Evolutionary conservation across 306 rosid species (phyloP), one percentile per base, ranked within the genome.

Genomic region (Canavalia ensiformis): DNA sequence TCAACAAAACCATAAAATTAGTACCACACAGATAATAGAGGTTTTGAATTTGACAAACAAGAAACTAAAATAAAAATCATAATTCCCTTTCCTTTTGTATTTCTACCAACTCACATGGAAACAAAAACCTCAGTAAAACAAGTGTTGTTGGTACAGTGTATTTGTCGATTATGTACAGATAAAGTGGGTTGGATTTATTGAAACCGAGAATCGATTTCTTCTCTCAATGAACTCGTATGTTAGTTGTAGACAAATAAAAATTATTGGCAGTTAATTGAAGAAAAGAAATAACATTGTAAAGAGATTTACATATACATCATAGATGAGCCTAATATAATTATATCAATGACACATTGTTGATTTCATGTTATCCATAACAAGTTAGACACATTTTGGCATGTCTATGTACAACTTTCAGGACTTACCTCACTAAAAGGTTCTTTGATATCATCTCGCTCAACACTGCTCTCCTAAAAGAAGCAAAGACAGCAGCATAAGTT

Each of bases 391-490:
- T 62, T 45, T 30, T 35, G 84, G 50, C 84, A 67, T 35, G 70
- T 66, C 29, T 39, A 39, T 25, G 65, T 55, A 76, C 45, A 75
- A 51, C 52, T 74, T 81, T 39, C 41, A 49, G 29, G 39, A 70
- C 81, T 81, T 70, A 95, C 99, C 97, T 95, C 99, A 39, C 92
- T 93, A 78, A 95, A 95, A 77, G 99, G 99, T 58, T 95, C 99
- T 89, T 90, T 95, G 71, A 93, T 70, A 85, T 95, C 97, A 76
- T 95, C 98, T 37, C 94, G 86, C 84, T 93, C 99, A 75, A 91
- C 90, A 74, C 97, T 91, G 92, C 99, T 95, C 84, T 95, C 99
- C 99, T 93, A 68, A 50, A 54, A 71, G 75, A 69, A 10, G 44
- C 35, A 85, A 29, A 69, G 65, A 85, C 54, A 77, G 25, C 54